Evolutionary conservation across 108 stramenopile genomes (phyloP), one percentile per base, ranked within the genome.

Genomic region (Nitzschia inconspicua): DNA sequence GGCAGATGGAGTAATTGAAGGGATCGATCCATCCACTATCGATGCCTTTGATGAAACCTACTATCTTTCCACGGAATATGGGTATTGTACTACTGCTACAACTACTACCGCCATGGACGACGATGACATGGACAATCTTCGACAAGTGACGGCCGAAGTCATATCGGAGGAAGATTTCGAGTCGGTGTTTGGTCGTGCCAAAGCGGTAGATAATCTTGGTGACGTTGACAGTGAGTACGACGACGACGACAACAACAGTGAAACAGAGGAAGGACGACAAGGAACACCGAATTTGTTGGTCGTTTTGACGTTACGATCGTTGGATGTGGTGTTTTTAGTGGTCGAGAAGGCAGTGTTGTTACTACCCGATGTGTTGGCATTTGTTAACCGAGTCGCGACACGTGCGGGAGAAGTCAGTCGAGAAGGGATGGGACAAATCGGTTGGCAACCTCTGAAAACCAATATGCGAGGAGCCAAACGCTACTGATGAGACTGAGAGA

Each of bases 151-250:
- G 5, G 84, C 78, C 8, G 88, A 89, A 60, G 48, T 89, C 35
- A 71, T 85, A 7, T 60, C 82, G 10, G 84, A 89, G 49, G 72
- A 73, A 35, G 88, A 85, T 30, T 83, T 83, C 53, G 80, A 79
- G 11, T 72, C 65, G 16, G 81, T 78, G 14, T 68, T 82, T 40
- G 76, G 76, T 44, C 47, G 55, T 54, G 75, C 78, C 30, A 79
- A 65, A 34, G 55, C 60, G 8, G 77, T 65, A 44, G 75, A 70
- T 42, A 67, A 51, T 23, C 37, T 44, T 5, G 16, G 32, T 3
- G 32, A 57, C 11, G 55, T 55, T 32, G 68, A 70, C 0, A 23
- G 27, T 10, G 34, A 23, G 25, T 37, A 46, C 4, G 66, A 71
- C 41, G 66, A 72, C 24, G 76, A 52, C 14, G 66, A 47, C 18